phyloP scores from a whole-genome alignment of 2,329 filamentous ascomycete genomes.

The Fusarium sp. region DNA sequence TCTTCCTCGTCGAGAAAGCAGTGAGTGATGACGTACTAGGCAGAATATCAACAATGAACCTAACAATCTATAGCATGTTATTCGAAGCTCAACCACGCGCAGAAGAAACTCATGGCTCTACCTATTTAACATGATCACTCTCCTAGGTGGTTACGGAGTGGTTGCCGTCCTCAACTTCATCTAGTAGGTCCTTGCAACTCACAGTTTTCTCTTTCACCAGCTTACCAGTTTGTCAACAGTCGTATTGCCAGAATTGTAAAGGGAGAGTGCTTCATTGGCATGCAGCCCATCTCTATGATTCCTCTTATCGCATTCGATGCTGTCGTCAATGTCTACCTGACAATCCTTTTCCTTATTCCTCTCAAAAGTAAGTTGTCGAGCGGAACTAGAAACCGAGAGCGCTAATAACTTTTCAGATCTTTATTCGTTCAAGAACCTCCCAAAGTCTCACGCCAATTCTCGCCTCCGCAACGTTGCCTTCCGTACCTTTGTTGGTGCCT shows the following conservation, averaged over 20 bases:
- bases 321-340: constrained; percentile 73
- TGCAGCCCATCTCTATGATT: constrained; percentile 69
- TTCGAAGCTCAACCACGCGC: constrained; percentile 64
- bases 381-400: too few species aligned
- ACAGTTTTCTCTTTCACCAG: not conserved
- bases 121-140: constrained; percentile 71
- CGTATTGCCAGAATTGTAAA: constrained; percentile 69
- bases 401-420: constrained; percentile 56
- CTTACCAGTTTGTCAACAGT: constrained; percentile 50
- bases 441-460: constrained; percentile 56
- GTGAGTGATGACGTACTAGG: constrained; percentile 54
- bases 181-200: constrained; percentile 60
- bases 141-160: constrained; percentile 61
- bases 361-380: constrained; percentile 61
- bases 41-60: not conserved
- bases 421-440: constrained; percentile 66
- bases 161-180: constrained; percentile 71
- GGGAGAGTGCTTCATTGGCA: constrained; percentile 72
- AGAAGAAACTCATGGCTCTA: constrained; percentile 70
- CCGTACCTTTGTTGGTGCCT: constrained; percentile 71
- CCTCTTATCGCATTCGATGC: constrained; percentile 73
- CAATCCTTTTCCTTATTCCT: constrained; percentile 72
- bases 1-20: constrained; percentile 74
- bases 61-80: constrained; percentile 62
- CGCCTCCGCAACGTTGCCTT: constrained; percentile 66